A percentile compares a stretch with the other conserved stretches of the same genome.
Conservation (phyloP, 75 land plant species). For the Sequoiadendron giganteum region DNA sequence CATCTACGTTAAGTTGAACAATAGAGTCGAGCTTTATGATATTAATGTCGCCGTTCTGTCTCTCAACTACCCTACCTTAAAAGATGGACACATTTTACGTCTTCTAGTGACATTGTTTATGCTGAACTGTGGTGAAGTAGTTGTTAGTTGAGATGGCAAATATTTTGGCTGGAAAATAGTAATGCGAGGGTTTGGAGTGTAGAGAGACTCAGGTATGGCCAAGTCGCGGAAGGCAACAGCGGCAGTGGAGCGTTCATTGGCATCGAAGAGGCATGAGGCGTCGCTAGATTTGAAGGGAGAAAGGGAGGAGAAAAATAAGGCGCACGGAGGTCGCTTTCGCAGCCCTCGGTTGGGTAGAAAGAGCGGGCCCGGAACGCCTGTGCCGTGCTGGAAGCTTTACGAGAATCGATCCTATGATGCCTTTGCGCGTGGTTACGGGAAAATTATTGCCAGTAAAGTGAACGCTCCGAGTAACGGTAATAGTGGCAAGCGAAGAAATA, state of each 20-base stretch:
- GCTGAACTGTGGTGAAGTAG: no score
- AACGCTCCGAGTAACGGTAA: neutral
- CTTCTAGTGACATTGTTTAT: no score
- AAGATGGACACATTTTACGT: no score
- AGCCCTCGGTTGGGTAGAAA: neutral
- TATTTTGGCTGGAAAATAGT: neutral
- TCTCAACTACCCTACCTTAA: no score
- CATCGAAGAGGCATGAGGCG: constrained; percentile 12
- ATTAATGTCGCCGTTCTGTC: no score
- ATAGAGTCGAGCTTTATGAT: no score
- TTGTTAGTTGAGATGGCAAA: no score
- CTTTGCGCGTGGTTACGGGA: constrained; percentile 14
- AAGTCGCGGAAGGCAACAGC: neutral
- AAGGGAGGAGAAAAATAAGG: neutral
- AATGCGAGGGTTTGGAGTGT: neutral
- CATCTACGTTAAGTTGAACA: no score
- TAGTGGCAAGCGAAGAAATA: neutral
- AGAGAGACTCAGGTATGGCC: neutral
- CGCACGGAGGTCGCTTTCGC: neutral
- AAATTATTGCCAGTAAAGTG: neutral
- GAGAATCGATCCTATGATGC: constrained; percentile 37
- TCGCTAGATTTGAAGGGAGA: neutral
- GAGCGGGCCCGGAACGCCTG: constrained; percentile 19
- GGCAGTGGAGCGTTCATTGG: neutral
- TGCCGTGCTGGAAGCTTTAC: constrained; percentile 45